Conservation (phyloP, 352 stramenopile species). For the Globisporangium rhizosaccharum region DNA sequence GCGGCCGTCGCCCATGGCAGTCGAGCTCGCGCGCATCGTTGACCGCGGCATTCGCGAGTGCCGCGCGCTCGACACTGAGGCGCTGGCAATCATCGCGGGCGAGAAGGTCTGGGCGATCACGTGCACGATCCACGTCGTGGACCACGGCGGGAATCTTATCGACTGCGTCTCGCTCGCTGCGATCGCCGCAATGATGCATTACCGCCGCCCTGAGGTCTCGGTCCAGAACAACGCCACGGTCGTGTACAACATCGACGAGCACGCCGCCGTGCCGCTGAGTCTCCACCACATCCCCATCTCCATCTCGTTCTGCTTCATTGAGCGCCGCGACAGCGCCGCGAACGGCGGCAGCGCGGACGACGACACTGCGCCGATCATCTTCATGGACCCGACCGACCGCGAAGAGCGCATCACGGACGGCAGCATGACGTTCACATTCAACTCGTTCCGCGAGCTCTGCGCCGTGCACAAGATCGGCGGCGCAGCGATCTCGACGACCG, state of each 20-base stretch:
- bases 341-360: slow-evolving; percentile 8
- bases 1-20: slow-evolving; percentile 37
- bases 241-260: slow-evolving; percentile 83
- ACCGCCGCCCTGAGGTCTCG: slow-evolving; percentile 88
- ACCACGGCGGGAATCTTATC: slow-evolving; percentile 90
- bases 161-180: slow-evolving; percentile 91
- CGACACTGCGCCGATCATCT: slow-evolving; percentile 48
- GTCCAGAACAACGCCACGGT: slow-evolving; percentile 45
- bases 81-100: slow-evolving; percentile 90
- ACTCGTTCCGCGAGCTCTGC: slow-evolving; percentile 89
- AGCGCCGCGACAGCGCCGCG: slow-evolving; percentile 20
- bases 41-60: slow-evolving; percentile 90
- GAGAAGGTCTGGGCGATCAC: slow-evolving; percentile 93
- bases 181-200: slow-evolving; percentile 92
- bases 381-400: slow-evolving; percentile 86
- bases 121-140: slow-evolving; percentile 88
- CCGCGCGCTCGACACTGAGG: slow-evolving; percentile 92
- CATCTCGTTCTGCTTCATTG: slow-evolving; percentile 89
- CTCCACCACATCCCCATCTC: slow-evolving; percentile 95
- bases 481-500: slow-evolving; percentile 46
- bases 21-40: slow-evolving; percentile 86
- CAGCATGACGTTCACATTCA: slow-evolving; percentile 87
- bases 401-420: slow-evolving; percentile 89
- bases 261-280: slow-evolving; percentile 89
- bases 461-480: slow-evolving; percentile 89